Evolutionary conservation across 768 basidiomycete species (phyloP).

Genomic region (Auriscalpium orientale): DNA sequence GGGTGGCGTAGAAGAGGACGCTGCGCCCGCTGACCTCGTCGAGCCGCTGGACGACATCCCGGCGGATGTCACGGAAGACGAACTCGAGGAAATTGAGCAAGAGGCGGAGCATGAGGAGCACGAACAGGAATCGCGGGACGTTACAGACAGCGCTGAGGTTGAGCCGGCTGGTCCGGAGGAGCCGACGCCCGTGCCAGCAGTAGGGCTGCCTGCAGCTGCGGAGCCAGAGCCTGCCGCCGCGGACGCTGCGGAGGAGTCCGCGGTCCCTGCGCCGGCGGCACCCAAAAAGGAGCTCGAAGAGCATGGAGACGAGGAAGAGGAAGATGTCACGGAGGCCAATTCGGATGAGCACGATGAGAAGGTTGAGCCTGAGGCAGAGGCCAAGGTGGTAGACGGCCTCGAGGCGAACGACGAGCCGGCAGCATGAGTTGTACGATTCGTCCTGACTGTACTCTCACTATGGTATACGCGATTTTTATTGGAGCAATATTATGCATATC

Average conservation of each 20-base stretch:
- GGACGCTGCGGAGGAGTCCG: background rate
- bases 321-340: conserved; percentile 11
- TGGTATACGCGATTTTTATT: too few species aligned
- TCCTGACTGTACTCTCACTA: background rate
- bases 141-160: background rate
- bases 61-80: background rate
- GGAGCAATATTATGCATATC: too few species aligned
- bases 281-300: background rate
- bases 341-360: conserved; percentile 5
- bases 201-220: background rate
- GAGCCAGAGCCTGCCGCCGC: background rate
- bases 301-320: conserved; percentile 5
- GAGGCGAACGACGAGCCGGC: background rate
- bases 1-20: background rate
- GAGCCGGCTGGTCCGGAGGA: background rate
- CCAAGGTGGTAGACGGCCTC: background rate
- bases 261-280: background rate
- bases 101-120: background rate
- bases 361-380: background rate
- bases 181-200: background rate
- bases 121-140: background rate
- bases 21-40: background rate
- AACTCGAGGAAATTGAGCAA: background rate
- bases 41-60: background rate
- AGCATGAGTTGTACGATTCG: background rate